Percentiles rank a stretch among this genome's conserved stretches.
Conservation (phyloP, 495 filamentous ascomycete species). For the Platismatia glauca region DNA sequence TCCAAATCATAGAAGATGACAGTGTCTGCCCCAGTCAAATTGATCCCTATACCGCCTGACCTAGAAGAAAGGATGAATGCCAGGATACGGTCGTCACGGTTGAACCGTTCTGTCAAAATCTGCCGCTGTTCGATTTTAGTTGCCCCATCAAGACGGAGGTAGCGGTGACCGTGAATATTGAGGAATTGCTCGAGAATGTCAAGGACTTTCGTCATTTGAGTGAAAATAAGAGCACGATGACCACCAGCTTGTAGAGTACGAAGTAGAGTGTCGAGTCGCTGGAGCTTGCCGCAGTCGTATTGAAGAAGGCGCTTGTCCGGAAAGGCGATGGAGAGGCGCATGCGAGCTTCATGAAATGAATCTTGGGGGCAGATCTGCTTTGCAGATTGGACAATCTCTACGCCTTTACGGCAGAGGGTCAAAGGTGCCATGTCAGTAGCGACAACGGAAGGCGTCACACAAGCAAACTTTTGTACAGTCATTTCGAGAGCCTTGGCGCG, state of each 20-base stretch:
- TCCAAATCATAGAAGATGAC: constrained; percentile 99
- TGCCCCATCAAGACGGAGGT: constrained; percentile 86
- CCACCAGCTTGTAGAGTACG: constrained; percentile 81
- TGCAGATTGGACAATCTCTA: constrained; percentile 47
- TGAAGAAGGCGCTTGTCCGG: constrained; percentile 91
- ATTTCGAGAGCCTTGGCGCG: constrained; percentile 61
- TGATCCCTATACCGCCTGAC: constrained; percentile 92
- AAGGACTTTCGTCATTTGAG: constrained; percentile 98
- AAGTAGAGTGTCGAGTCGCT: constrained; percentile 78
- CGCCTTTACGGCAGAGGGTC: constrained; percentile 49
- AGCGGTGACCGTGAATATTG: constrained; percentile 95
- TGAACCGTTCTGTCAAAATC: constrained; percentile 93
- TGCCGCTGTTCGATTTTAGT: constrained; percentile 95
- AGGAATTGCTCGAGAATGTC: constrained; percentile 97
- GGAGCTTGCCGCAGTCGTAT: constrained; percentile 96
- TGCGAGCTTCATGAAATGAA: constrained; percentile 87
- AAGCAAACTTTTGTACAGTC: constrained; percentile 78
- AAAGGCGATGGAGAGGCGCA: constrained; percentile 90
- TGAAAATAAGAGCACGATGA: constrained; percentile 94
- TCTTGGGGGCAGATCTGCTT: constrained; percentile 56
- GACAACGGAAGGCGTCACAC: constrained; percentile 79
- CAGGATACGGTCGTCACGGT: constrained; percentile 83
- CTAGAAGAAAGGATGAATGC: constrained; percentile 93
- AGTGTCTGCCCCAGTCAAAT: constrained; percentile 91
- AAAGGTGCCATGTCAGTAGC: constrained; percentile 55